Base-by-base conservation (phyloP, 805 yeast genomes). In the Priceomyces melissophilus region DNA sequence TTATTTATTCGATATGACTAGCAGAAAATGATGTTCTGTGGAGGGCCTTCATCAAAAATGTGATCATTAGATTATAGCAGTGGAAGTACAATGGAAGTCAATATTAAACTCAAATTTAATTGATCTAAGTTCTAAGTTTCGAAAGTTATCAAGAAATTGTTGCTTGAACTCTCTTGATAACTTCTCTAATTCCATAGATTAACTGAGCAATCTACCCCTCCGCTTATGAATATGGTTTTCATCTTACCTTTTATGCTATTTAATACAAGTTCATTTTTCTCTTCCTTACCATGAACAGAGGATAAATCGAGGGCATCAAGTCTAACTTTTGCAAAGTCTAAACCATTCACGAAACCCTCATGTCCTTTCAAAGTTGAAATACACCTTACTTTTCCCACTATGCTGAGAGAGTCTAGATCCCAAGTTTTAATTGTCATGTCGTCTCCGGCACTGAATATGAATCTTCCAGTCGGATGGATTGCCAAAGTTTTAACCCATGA, bases 401-500 rank as follows among this genome's bases (percentile, higher is more conserved):
- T 63, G 13, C 46, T 53, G 29, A 69, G 50, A 2, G 58, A 39
- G 12, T 65, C 82, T 57, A 67, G 48, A 45, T 89, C 91, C 97
- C 97, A 90, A 13, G 87, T 63, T 42, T 80, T 75, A 27, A 90
- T 74, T 1, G 81, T 67, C 47, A 81, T 81, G 59, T 90, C 97
- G 59, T 90, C 98, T 12, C 90, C 73, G 12, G 84, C 82, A 34
- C 88, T 79, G 35, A 83, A 68, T 12, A 88, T 57, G 49, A 76
- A 79, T 30, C 80, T 70, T 0, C 93, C 95, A 49, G 78, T 79
- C 1, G 96, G 95, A 60, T 88, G 96, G 36, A 84, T 63, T 8
- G 67, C 66, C 4, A 89, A 52, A 6, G 80, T 76, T 45, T 84
- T 77, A 1, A 91, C 84, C 98, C 98, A 90, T 8, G 93, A 85